Evolutionary conservation across 2,329 filamentous ascomycete species (phyloP).

Genomic region (Meredithiella fracta): DNA sequence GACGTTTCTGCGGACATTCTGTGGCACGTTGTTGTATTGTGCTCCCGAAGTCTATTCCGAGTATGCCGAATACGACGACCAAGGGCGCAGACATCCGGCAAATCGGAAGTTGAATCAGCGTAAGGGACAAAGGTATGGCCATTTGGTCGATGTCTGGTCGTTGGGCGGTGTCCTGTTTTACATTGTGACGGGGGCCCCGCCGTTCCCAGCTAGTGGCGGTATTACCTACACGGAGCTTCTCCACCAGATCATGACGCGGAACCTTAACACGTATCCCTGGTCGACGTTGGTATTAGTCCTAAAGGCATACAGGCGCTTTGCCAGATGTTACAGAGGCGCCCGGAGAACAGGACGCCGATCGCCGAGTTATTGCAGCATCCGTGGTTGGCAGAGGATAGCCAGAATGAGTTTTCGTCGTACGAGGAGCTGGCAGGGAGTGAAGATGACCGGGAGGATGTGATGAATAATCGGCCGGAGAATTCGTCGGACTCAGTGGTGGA

Average conservation of each 20-base stretch:
- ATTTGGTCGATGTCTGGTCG: constrained; percentile 93
- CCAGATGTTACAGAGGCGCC: constrained; percentile 68
- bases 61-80: constrained; percentile 50
- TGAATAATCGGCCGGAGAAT: constrained; percentile 18
- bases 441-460: constrained; percentile 22
- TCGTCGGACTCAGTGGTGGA: constrained; percentile 18
- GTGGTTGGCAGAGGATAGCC: constrained; percentile 43
- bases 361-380: constrained; percentile 50
- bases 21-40: constrained; percentile 87
- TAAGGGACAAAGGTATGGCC: constrained; percentile 56
- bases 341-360: constrained; percentile 60
- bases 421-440: constrained; percentile 45
- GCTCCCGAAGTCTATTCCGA: constrained; percentile 89
- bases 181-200: constrained; percentile 60
- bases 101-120: constrained; percentile 22
- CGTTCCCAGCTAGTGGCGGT: constrained; percentile 64
- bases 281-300: constrained; percentile 40
- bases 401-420: constrained; percentile 20
- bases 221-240: constrained; percentile 66
- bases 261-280: constrained; percentile 51
- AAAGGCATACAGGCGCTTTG: constrained; percentile 57
- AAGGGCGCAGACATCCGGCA: constrained; percentile 44
- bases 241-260: constrained; percentile 67
- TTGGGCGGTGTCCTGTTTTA: constrained; percentile 85
- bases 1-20: constrained; percentile 91